Conservation (phyloP, 2,329 filamentous ascomycete species). For the Venturia effusa region DNA sequence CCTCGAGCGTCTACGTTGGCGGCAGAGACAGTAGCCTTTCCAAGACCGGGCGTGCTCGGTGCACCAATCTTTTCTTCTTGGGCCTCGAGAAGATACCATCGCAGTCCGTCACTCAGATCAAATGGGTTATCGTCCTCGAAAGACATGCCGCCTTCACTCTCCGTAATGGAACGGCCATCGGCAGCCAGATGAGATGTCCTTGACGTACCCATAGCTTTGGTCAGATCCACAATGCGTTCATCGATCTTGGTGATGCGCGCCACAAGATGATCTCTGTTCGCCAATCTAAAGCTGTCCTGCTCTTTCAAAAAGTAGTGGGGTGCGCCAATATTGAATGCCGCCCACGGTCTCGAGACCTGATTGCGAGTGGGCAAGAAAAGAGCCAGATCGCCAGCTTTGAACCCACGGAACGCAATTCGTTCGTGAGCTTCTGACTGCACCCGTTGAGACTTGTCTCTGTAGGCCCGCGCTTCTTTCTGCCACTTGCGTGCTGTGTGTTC, state of each 20-base stretch:
- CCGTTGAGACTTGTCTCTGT: slow-evolving; percentile 75
- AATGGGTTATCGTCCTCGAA: slow-evolving; percentile 92
- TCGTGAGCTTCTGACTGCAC: slow-evolving; percentile 80
- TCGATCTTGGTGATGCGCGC: slow-evolving; percentile 86
- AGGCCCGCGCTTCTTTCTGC: slow-evolving; percentile 76
- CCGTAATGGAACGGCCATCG: slow-evolving; percentile 35
- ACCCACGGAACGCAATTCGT: slow-evolving; percentile 90
- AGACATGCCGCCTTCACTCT: slow-evolving; percentile 44
- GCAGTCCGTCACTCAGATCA: slow-evolving; percentile 83
- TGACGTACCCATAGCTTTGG: slow-evolving; percentile 54
- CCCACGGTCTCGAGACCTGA: slow-evolving; percentile 90
- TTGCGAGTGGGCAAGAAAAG: slow-evolving; percentile 91
- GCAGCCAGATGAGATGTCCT: slow-evolving; percentile 27
- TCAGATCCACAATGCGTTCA: slow-evolving; percentile 86
- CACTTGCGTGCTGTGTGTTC: slow-evolving; percentile 90
- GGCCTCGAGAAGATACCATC: slow-evolving; percentile 94
- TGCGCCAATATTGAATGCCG: slow-evolving; percentile 94
- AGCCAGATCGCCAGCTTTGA: slow-evolving; percentile 92
- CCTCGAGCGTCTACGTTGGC: slow-evolving; percentile 81
- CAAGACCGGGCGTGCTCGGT: slow-evolving; percentile 82
- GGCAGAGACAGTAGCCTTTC: slow-evolving; percentile 81
- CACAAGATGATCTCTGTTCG: slow-evolving; percentile 87
- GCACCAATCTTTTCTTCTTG: slow-evolving; percentile 81
- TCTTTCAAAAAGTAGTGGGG: slow-evolving; percentile 96
- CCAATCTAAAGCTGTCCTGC: slow-evolving; percentile 76